A percentile compares a stretch with the other conserved stretches of the same genome.
phyloP scores from a whole-genome alignment of 192 early-diverging fungal genomes.

The Geranomyces variabilis region DNA sequence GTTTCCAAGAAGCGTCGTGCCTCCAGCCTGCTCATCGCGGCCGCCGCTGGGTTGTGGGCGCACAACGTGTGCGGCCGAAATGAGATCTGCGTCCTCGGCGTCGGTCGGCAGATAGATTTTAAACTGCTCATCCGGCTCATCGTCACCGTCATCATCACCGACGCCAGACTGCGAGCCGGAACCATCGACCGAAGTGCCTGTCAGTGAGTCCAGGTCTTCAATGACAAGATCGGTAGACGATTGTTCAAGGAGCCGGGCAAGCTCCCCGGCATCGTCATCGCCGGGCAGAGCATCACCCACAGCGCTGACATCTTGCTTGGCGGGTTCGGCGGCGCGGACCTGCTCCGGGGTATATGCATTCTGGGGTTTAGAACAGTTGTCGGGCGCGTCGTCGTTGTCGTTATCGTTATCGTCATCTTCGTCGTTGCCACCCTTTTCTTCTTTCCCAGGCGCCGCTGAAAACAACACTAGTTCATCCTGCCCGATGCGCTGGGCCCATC shows the following conservation, averaged over 20 bases:
- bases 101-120: neutral
- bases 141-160: neutral
- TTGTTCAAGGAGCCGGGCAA: neutral
- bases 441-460: constrained; percentile 36
- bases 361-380: constrained; percentile 34
- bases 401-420: constrained; percentile 13
- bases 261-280: constrained; percentile 5
- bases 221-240: constrained; percentile 10
- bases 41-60: neutral
- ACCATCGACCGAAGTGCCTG: neutral
- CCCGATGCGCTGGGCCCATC: constrained; percentile 34
- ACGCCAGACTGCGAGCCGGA: neutral
- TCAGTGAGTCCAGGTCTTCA: constrained; percentile 6
- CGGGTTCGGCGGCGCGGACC: neutral
- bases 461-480: neutral
- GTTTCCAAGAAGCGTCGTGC: neutral
- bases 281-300: constrained; percentile 7
- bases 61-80: neutral
- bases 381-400: constrained; percentile 30
- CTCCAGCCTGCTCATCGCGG: neutral
- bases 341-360: neutral
- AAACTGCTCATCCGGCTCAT: constrained; percentile 2
- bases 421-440: constrained; percentile 23
- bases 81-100: neutral
- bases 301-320: constrained; percentile 17